A percentile compares a stretch with the other conserved stretches of the same genome.
These are phyloP conservation scores for Saccharomyces hybrid DNA, from an alignment of 1,139 yeast species.

Conservation along the genomic window DNA sequence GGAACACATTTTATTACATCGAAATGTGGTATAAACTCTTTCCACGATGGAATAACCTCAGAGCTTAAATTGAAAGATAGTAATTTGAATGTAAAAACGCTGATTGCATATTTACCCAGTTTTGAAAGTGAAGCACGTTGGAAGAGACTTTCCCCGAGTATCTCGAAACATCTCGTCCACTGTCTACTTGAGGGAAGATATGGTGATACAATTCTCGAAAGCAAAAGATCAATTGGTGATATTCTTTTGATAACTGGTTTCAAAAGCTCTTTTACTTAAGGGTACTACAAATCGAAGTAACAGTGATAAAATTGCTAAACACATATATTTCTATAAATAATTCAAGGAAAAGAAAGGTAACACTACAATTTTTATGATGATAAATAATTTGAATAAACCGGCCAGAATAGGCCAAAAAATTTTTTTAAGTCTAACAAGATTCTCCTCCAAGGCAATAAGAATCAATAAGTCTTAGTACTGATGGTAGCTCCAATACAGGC, in stretches of 20 bases:
- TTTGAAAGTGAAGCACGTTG: conserved; percentile 2
- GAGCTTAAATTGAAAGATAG: conserved; percentile 9
- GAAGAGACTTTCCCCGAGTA: conserved; percentile 6
- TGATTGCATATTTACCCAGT: conserved; percentile 12
- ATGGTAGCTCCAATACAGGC: conserved; percentile 22
- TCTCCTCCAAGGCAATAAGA: conserved; percentile 13
- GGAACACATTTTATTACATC: conserved; percentile 14
- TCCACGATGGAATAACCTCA: conserved; percentile 23
- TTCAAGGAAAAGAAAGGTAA: not conserved
- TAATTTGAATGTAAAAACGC: conserved; percentile 9
- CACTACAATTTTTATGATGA: not conserved
- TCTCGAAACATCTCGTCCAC: conserved; percentile 3
- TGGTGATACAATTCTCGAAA: conserved; percentile 4
- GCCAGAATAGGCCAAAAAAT: too few species aligned
- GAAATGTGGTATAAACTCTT: conserved; percentile 22
- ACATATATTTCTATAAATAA: not conserved
- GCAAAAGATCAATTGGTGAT: conserved; percentile 6
- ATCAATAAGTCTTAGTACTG: conserved; percentile 19
- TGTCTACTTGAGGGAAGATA: conserved; percentile 3
- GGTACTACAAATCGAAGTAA: too few species aligned
- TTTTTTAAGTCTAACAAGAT: conserved; percentile 1
- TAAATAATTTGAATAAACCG: not conserved
- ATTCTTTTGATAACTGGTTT: conserved; percentile 6
- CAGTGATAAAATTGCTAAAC: not conserved
- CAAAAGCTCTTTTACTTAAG: conserved; percentile 2